A percentile compares a stretch with the other conserved stretches of the same genome.
phyloP scores from a whole-genome alignment of 257 asterid genomes.

The Solanum verrucosum region DNA sequence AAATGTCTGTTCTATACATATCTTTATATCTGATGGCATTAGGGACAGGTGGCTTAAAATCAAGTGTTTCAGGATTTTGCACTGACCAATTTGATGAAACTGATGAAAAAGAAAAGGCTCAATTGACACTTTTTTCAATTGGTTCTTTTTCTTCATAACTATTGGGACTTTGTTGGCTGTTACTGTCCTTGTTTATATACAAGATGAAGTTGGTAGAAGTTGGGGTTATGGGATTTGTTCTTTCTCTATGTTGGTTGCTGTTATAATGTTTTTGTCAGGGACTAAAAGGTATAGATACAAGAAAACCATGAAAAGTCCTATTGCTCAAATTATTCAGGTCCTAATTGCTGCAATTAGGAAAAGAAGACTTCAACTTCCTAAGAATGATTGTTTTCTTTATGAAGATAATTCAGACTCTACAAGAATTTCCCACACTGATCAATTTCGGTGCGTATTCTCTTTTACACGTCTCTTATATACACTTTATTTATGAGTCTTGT shows the following conservation, averaged over 20 bases:
- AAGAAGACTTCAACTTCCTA: constrained; percentile 21
- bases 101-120: constrained; percentile 18
- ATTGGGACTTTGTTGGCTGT: constrained; percentile 37
- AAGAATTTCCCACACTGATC: constrained; percentile 18
- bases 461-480: background rate
- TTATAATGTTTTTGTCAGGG: constrained; percentile 22
- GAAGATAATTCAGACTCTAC: constrained; percentile 14
- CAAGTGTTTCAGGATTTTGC: constrained; percentile 39
- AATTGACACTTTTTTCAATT: constrained; percentile 28
- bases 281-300: constrained; percentile 26
- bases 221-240: constrained; percentile 42
- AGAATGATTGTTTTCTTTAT: constrained; percentile 1
- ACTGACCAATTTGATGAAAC: constrained; percentile 35
- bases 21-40: constrained; percentile 29
- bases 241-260: constrained; percentile 22
- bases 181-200: constrained; percentile 29
- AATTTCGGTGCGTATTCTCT: constrained; percentile 15
- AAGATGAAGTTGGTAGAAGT: constrained; percentile 25
- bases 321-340: constrained; percentile 24
- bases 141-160: constrained; percentile 38
- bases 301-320: constrained; percentile 22
- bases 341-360: constrained; percentile 24
- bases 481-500: background rate
- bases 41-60: constrained; percentile 37
- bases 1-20: constrained; percentile 21